Conservation (phyloP, 2,329 filamentous ascomycete species). For the Chaetomium sp. region DNA sequence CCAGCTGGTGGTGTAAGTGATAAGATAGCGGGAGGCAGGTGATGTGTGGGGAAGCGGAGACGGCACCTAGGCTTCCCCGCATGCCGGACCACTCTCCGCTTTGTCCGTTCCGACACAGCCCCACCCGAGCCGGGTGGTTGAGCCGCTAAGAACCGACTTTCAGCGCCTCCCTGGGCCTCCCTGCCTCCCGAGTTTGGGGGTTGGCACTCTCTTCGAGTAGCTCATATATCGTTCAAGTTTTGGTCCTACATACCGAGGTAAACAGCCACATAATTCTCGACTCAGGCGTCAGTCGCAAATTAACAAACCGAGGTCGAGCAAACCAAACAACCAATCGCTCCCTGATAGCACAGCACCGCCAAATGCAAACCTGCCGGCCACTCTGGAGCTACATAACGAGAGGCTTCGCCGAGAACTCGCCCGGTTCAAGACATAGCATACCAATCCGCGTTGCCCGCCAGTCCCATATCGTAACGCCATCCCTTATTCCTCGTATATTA, state of each 20-base stretch:
- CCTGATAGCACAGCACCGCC: constrained; percentile 13
- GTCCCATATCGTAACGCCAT: constrained; percentile 13
- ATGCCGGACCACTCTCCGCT: constrained; percentile 17
- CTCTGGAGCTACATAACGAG: not conserved
- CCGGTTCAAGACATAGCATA: not conserved
- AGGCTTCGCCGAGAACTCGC: not conserved
- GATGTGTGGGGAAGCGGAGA: constrained; percentile 25
- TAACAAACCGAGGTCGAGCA: not conserved
- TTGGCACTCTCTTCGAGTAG: not conserved
- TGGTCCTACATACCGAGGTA: constrained; percentile 11
- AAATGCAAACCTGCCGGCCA: not conserved
- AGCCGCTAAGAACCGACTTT: constrained; percentile 24
- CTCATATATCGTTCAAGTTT: not conserved
- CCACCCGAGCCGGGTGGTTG: constrained; percentile 11
- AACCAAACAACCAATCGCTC: not conserved
- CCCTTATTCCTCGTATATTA: constrained; percentile 5
- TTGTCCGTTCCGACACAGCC: constrained; percentile 19
- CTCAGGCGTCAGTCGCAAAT: not conserved
- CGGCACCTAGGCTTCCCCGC: constrained; percentile 19
- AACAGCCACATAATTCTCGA: not conserved
- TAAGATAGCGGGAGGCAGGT: constrained; percentile 29
- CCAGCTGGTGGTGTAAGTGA: constrained; percentile 31
- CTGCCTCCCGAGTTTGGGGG: not conserved
- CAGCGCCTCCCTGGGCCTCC: not conserved
- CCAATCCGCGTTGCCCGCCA: constrained; percentile 4